Conservation (phyloP, 371 early-diverging fungal genomes). For the Conidiobolus incongruus region DNA sequence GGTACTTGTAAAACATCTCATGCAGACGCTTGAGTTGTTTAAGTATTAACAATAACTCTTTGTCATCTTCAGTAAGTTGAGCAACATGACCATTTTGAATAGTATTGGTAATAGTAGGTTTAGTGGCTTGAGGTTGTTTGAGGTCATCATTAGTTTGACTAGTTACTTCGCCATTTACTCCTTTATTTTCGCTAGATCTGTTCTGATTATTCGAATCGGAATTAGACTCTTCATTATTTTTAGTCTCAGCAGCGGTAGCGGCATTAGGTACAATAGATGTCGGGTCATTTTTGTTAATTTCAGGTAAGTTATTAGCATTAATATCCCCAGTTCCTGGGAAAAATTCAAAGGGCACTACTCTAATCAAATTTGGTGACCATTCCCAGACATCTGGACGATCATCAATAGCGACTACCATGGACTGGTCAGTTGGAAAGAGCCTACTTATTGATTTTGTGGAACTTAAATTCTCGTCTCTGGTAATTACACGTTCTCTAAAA, state of each 20-base stretch:
- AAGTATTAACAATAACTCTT: no score
- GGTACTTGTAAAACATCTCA: background rate
- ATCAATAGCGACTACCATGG: conserved; percentile 96
- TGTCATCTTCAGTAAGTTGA: no score
- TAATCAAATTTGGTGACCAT: conserved; percentile 71
- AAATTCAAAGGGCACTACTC: conserved; percentile 74
- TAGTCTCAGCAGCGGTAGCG: background rate
- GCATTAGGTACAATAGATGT: background rate
- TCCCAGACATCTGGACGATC: conserved; percentile 97
- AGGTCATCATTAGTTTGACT: no score
- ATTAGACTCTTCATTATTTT: conserved; percentile 8
- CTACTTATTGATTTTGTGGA: conserved; percentile 67
- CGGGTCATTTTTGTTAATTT: background rate
- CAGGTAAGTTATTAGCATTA: conserved; percentile 22
- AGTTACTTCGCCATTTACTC: no score
- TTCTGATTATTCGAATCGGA: no score
- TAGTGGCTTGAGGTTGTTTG: no score
- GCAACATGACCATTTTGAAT: no score
- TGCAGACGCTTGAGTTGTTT: conserved; percentile 1
- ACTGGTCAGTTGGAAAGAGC: conserved; percentile 86
- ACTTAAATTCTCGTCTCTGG: conserved; percentile 91
- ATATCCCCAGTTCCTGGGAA: conserved; percentile 96
- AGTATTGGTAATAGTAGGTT: no score
- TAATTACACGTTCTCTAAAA: conserved; percentile 84
- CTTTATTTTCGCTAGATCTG: no score